Percentiles rank a stretch among this genome's conserved stretches.
These are phyloP conservation scores for Mikania micrantha DNA, from an alignment of 129 eudicot genomes.

Conservation along the genomic window DNA sequence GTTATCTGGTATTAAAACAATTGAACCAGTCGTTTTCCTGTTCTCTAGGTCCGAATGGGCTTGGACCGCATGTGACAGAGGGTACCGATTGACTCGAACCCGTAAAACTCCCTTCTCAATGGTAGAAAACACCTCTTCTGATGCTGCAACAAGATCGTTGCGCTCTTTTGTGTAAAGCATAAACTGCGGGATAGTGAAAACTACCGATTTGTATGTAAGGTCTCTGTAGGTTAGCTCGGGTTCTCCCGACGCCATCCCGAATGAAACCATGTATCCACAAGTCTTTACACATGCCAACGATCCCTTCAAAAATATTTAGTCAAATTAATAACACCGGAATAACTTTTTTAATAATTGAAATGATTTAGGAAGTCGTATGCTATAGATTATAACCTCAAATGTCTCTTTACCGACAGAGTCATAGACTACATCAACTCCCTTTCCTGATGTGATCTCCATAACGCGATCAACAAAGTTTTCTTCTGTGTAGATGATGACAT, in stretches of 20 bases:
- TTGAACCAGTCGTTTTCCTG: constrained; percentile 44
- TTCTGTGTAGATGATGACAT: constrained; percentile 46
- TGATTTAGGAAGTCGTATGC: too few relatives aligned
- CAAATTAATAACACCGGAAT: too few relatives aligned
- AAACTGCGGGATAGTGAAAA: constrained; percentile 39
- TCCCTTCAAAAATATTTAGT: constrained; percentile 49
- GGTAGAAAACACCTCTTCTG: constrained; percentile 41
- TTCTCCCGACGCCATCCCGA: constrained; percentile 46
- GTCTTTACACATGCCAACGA: constrained; percentile 44
- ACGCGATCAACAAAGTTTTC: constrained; percentile 56
- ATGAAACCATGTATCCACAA: constrained; percentile 48
- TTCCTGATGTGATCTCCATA: constrained; percentile 49
- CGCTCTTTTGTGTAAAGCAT: constrained; percentile 35
- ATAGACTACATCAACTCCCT: constrained; percentile 59
- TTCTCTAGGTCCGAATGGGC: constrained; percentile 55
- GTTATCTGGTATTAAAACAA: constrained; percentile 44
- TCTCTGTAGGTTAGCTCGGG: constrained; percentile 35
- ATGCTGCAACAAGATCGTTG: constrained; percentile 40
- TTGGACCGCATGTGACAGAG: constrained; percentile 50
- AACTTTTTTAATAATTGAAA: too few relatives aligned
- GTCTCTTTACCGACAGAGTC: constrained; percentile 67
- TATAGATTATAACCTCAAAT: constrained; percentile 35
- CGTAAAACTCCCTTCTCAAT: constrained; percentile 33
- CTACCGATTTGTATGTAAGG: constrained; percentile 35
- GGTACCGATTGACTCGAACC: constrained; percentile 54